Percentiles rank a stretch among this genome's conserved stretches.
Evolutionary conservation across 805 yeast genomes (phyloP).

Genomic region (Wickerhamia fluorescens): DNA sequence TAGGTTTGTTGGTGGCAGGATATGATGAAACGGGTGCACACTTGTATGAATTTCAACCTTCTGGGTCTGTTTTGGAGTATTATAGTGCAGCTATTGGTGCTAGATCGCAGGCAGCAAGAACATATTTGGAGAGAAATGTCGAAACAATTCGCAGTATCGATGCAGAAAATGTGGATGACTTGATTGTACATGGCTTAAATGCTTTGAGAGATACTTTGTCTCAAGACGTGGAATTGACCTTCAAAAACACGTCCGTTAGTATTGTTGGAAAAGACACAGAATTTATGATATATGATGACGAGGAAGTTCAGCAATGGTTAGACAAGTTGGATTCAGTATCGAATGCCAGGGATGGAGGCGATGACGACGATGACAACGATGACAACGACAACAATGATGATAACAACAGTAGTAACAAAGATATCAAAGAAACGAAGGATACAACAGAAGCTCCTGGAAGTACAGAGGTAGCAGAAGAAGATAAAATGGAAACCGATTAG

Average conservation of each 20-base stretch:
- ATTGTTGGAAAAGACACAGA: slow-evolving; percentile 78
- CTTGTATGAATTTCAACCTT: slow-evolving; percentile 89
- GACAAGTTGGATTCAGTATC: slow-evolving; percentile 63
- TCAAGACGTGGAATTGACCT: slow-evolving; percentile 86
- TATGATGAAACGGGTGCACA: slow-evolving; percentile 93
- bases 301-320: slow-evolving; percentile 76
- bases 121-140: slow-evolving; percentile 83
- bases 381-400: slow-evolving; percentile 13
- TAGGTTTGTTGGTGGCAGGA: slow-evolving; percentile 86
- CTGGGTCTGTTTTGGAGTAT: slow-evolving; percentile 88
- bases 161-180: slow-evolving; percentile 56
- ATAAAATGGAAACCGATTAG: slow-evolving; percentile 37
- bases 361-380: slow-evolving; percentile 25
- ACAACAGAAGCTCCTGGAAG: slow-evolving; percentile 8
- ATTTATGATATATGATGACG: slow-evolving; percentile 80
- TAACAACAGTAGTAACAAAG: slow-evolving; percentile 10
- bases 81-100: slow-evolving; percentile 97
- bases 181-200: slow-evolving; percentile 78
- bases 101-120: slow-evolving; percentile 96
- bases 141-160: slow-evolving; percentile 48
- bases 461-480: slow-evolving; percentile 12
- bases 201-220: slow-evolving; percentile 91
- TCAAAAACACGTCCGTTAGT: slow-evolving; percentile 82
- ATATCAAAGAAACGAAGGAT: slow-evolving; percentile 7
- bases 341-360: slow-evolving; percentile 46